Conservation (phyloP, 2,329 filamentous ascomycete species). For the Stachybotrys chlorohalonatus region DNA sequence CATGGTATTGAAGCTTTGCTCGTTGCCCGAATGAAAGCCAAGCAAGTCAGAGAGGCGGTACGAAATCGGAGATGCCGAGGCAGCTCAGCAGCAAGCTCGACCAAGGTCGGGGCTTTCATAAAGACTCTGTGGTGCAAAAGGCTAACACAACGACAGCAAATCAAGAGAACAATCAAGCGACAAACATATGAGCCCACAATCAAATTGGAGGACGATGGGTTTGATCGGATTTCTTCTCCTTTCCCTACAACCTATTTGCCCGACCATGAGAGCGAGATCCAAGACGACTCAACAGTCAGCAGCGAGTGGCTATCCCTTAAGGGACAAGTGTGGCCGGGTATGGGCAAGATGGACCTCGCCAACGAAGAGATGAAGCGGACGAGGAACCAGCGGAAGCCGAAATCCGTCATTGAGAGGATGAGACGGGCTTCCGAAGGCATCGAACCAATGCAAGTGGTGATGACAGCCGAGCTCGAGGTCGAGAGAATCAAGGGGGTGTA, state of each 20-base stretch:
- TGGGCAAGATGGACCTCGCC: slow-evolving; percentile 75
- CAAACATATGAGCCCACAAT: slow-evolving; percentile 4
- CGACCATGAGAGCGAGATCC: slow-evolving; percentile 16
- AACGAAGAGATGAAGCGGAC: slow-evolving; percentile 63
- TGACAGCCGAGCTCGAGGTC: slow-evolving; percentile 41
- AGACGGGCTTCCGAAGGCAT: slow-evolving; percentile 55
- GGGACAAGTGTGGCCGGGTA: slow-evolving; percentile 66
- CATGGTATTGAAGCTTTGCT: slow-evolving; percentile 66
- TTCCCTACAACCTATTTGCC: slow-evolving; percentile 18
- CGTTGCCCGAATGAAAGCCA: slow-evolving; percentile 67
- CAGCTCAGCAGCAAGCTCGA: slow-evolving; percentile 5
- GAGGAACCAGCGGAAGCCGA: slow-evolving; percentile 70
- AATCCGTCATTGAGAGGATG: slow-evolving; percentile 60
- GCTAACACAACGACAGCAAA: slow-evolving; percentile 6
- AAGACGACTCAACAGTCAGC: slow-evolving; percentile 14
- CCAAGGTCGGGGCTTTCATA: slow-evolving; percentile 9
- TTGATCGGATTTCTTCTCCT: slow-evolving; percentile 14
- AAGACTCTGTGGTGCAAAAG: neutral
- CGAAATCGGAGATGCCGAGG: slow-evolving; percentile 38
- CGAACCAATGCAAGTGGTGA: slow-evolving; percentile 56
- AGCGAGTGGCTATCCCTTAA: slow-evolving; percentile 44
- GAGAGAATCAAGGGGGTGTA: slow-evolving; percentile 50
- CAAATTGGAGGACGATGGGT: slow-evolving; percentile 19
- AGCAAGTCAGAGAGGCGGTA: slow-evolving; percentile 56
- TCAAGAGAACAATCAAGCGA: slow-evolving; percentile 20